A percentile compares a stretch with the other conserved stretches of the same genome.
phyloP scores from a whole-genome alignment of 352 stramenopile genomes.

The Globisporangium nunn region DNA sequence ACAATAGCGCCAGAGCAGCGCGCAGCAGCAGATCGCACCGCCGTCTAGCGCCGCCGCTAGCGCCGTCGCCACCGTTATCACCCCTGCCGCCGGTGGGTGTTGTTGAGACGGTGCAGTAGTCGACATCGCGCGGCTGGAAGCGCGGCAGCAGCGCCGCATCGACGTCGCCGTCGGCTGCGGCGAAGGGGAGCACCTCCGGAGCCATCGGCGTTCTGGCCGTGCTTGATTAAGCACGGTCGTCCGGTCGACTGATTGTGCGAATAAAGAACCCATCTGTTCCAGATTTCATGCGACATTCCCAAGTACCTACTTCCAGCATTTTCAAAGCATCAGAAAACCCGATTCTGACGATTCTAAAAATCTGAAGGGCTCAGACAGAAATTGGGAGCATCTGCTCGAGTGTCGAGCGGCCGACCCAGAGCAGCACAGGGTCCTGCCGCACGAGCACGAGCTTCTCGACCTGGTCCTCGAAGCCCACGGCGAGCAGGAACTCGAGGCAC shows the following conservation, averaged over 20 bases:
- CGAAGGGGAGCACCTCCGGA: too few species aligned
- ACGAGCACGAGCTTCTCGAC: conserved; percentile 41
- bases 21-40: conserved; percentile 3
- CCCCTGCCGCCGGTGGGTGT: background rate
- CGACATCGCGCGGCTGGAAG: background rate
- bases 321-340: background rate
- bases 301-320: too few species aligned
- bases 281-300: too few species aligned
- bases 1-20: background rate
- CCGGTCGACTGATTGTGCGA: too few species aligned
- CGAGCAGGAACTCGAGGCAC: conserved; percentile 56
- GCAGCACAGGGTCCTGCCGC: conserved; percentile 50
- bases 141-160: conserved; percentile 1
- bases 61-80: background rate
- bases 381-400: conserved; percentile 43
- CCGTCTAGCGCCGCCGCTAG: too few species aligned
- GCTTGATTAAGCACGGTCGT: too few species aligned
- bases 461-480: conserved; percentile 64
- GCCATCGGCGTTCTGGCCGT: too few species aligned
- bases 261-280: too few species aligned
- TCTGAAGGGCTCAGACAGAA: conserved; percentile 3
- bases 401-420: conserved; percentile 60
- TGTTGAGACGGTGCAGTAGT: background rate
- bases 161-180: too few species aligned
- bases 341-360: background rate